Conservation (phyloP, 2,329 filamentous ascomycete species). For the Colletotrichum destructivum region DNA sequence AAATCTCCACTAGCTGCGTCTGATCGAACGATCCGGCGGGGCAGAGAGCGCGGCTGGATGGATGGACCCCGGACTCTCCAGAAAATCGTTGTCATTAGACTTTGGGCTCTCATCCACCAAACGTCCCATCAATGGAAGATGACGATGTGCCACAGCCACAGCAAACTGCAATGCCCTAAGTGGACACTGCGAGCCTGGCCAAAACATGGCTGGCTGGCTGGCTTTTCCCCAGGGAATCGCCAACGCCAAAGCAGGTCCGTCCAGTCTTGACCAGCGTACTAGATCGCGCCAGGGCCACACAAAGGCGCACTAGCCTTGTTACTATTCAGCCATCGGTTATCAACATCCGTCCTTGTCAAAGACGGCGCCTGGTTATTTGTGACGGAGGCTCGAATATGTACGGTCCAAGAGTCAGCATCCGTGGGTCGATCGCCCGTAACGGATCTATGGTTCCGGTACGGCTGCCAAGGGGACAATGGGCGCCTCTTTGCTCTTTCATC, state of each 20-base stretch:
- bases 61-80: constrained; percentile 26
- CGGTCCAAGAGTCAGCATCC: constrained; percentile 21
- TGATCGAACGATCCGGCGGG: constrained; percentile 29
- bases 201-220: constrained; percentile 10
- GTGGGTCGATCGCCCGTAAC: constrained; percentile 2
- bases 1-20: constrained; percentile 28
- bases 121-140: constrained; percentile 21
- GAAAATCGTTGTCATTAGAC: constrained; percentile 26
- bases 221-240: constrained; percentile 3
- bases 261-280: constrained; percentile 14
- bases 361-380: constrained; percentile 31
- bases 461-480: constrained; percentile 5
- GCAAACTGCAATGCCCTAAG: constrained; percentile 7
- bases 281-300: constrained; percentile 23
- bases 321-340: constrained; percentile 16
- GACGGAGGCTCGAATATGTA: constrained; percentile 12
- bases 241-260: constrained; percentile 1
- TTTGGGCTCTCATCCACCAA: constrained; percentile 22
- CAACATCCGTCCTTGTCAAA: neutral
- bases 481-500: constrained; percentile 18
- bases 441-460: constrained; percentile 4
- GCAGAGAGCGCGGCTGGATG: constrained; percentile 21
- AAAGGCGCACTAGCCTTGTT: constrained; percentile 13
- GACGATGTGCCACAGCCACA: constrained; percentile 24
- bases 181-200: constrained; percentile 4